Evolutionary conservation across 768 basidiomycete genomes (phyloP).

Genomic region (Trametes elegans): DNA sequence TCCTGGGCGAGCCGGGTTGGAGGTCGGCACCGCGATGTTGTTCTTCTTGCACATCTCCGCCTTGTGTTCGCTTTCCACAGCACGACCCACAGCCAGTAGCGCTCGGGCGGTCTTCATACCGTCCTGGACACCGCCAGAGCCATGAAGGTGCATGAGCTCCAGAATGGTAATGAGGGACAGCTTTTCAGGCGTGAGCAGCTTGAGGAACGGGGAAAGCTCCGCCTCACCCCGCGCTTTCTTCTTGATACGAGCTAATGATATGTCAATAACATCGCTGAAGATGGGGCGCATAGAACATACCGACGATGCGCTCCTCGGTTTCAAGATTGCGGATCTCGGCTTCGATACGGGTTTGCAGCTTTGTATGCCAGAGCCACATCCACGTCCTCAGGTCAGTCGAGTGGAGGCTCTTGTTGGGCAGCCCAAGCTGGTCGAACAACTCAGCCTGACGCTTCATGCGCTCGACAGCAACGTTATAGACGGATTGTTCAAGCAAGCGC

Average conservation of each 20-base stretch:
- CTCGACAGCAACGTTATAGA: conserved; percentile 78
- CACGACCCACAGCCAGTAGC: conserved; percentile 74
- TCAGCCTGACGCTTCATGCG: conserved; percentile 65
- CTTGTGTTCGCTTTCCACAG: conserved; percentile 90
- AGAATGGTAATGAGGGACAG: conserved; percentile 88
- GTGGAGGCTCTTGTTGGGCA: conserved; percentile 45
- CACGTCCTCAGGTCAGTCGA: conserved; percentile 58
- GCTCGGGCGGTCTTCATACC: conserved; percentile 92
- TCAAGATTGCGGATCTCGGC: conserved; percentile 49
- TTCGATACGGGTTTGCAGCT: conserved; percentile 50
- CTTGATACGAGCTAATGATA: neutral
- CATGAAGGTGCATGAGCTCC: conserved; percentile 81
- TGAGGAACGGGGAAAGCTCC: conserved; percentile 66
- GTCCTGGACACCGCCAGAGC: conserved; percentile 69
- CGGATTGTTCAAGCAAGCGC: conserved; percentile 79
- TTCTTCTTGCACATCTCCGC: conserved; percentile 71
- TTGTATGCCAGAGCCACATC: conserved; percentile 87
- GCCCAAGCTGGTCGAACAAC: conserved; percentile 54
- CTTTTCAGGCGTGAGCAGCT: conserved; percentile 70
- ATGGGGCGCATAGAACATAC: conserved; percentile 18
- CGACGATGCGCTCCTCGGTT: conserved; percentile 32
- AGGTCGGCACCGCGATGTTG: conserved; percentile 40
- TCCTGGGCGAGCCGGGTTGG: conserved; percentile 22
- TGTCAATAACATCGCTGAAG: neutral
- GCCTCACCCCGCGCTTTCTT: neutral